Base-by-base conservation (phyloP, 345 rosid genomes). In the Stellera chamaejasme region DNA sequence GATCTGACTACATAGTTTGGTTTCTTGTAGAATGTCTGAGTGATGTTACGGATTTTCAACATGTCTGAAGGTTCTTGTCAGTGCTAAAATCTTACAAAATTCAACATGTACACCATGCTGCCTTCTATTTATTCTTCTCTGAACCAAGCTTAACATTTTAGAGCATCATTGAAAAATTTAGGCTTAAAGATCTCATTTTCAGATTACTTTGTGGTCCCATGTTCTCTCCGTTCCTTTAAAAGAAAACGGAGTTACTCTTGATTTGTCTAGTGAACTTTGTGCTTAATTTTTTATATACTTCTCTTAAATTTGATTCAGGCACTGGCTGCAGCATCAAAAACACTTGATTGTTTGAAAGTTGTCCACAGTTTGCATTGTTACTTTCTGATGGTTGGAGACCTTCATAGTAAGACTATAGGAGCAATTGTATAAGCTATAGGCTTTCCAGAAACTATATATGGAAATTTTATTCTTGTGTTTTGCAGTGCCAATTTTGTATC, bases 251-350 rank as follows among this genome's bases (percentile, higher is more conserved):
- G 5, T 32, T 32, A 32, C 39, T 19, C 23, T 14, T 45, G 48
- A 52, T 59, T 36, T 10, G 13, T 42, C 45, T 52, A 5, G 26
- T 58, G 62, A 9, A 56, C 48, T 56, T 56, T 2, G 13, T 50
- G 42, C 3, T 11, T 26, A n/a, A 52, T 52, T 10, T 19, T 58
- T 11, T 19, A 27, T 45, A 45, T 54, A 26, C 43, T 13, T 68
- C 25, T 56, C 28, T 13, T 57, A 28, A 32, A 43, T 54, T 16
- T 48, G 42, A 46, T 73, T 68, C 85, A 91, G 98, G 98, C 96
- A 55, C 75, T 89, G 61, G 98, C 98, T 68, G 96, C 97, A 14
- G 97, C 97, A 28, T 89, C 88, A 57, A 93, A 93, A 80, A 93
- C 97, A 61, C 92, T 89, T 67, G 99, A 93, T 66, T 82, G 82